Base-by-base conservation (phyloP, 1,284 basidiomycete species). In the Dichomitus squalens region DNA sequence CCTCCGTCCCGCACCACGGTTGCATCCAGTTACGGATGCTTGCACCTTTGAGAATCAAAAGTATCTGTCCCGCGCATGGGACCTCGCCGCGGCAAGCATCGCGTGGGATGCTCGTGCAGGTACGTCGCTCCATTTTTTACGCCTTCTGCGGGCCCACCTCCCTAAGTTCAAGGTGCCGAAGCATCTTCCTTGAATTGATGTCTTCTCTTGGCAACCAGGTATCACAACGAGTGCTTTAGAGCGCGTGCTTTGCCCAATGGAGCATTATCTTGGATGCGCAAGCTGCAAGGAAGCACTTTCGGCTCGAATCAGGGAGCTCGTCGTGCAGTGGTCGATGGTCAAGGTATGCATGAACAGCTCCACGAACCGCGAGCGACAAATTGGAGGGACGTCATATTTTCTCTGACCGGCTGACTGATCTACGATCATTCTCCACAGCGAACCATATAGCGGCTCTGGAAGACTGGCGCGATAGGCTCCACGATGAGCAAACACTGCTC, bases 321-420 rank as follows among this genome's bases (percentile, higher is more conserved):
- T 90, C 40, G 73, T 86, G 29, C 86, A 91, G 66, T 92, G 89
- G 89, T 86, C 90, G 11, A 76, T 85, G 38, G 86, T 92, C 49
- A 92, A 89, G 76, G 89, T 89, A n/a, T 20, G 63, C 55, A 25
- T n/a, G n/a, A n/a, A n/a, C n/a, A n/a, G n/a, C n/a, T n/a, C n/a
- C n/a, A n/a, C n/a, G n/a, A n/a, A n/a, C n/a, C n/a, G n/a, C n/a
- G n/a, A n/a, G n/a, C n/a, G n/a, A n/a, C n/a, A n/a, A n/a, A n/a
- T n/a, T n/a, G n/a, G n/a, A n/a, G n/a, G n/a, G n/a, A n/a, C n/a
- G n/a, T n/a, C n/a, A n/a, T n/a, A n/a, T n/a, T n/a, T n/a, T n/a
- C n/a, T n/a, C n/a, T n/a, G n/a, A n/a, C n/a, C n/a, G n/a, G n/a
- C n/a, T n/a, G n/a, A n/a, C n/a, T n/a, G n/a, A n/a, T n/a, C n/a